Conservation (phyloP, 495 filamentous ascomycete species). For the Thermothielavioides terrestris region DNA sequence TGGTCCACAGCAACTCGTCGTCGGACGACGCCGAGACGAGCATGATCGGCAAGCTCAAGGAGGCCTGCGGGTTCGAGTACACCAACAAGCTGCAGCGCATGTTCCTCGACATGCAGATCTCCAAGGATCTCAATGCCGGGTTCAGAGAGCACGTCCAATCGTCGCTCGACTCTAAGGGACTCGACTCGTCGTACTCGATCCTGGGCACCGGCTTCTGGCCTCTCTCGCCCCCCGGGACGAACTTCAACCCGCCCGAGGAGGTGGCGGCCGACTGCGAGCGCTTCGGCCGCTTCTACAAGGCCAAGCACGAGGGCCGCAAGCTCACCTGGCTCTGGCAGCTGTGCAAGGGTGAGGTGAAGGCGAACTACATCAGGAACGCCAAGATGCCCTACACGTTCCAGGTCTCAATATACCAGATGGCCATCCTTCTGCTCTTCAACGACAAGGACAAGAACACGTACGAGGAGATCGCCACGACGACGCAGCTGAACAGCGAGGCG, state of each 20-base stretch:
- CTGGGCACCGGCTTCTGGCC: conserved; percentile 98
- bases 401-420: conserved; percentile 96
- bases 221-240: conserved; percentile 70
- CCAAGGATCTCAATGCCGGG: conserved; percentile 84
- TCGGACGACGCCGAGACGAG: conserved; percentile 96
- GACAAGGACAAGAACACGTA: conserved; percentile 78
- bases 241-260: conserved; percentile 76
- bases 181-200: conserved; percentile 77
- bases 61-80: conserved; percentile 97
- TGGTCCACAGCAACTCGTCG: conserved; percentile 89
- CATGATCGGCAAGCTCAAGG: conserved; percentile 99
- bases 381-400: conserved; percentile 96
- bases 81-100: conserved; percentile 99
- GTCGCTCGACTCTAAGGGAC: conserved; percentile 36
- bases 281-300: conserved; percentile 84
- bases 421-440: conserved; percentile 92
- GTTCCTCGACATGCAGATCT: conserved; percentile 99
- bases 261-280: conserved; percentile 80
- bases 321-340: conserved; percentile 97
- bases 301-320: conserved; percentile 94
- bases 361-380: conserved; percentile 77
- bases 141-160: conserved; percentile 60
- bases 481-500: conserved; percentile 66
- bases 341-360: conserved; percentile 93
- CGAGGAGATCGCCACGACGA: conserved; percentile 74